A percentile compares a stretch with the other conserved stretches of the same genome.
phyloP scores from a whole-genome alignment of 1,284 basidiomycete genomes.

The Ceratobasidium sp. region DNA sequence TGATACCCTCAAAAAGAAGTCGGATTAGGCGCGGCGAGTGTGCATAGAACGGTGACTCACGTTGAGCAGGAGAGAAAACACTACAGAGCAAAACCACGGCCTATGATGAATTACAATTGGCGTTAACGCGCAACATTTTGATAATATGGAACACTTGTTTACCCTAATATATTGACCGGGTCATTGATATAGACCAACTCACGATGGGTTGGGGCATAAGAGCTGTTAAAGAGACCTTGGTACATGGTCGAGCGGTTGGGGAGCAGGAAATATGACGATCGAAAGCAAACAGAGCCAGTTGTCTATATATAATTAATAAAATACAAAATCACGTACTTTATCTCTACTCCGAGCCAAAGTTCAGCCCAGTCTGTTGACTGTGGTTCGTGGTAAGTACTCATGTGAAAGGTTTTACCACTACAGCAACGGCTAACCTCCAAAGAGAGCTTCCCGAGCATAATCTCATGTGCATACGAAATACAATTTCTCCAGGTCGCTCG shows the following conservation, averaged over 20 bases:
- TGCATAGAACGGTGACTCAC: background rate
- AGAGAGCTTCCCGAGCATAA: background rate
- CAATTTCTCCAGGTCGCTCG: background rate
- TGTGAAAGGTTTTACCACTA: background rate
- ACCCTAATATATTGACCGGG: slow-evolving; percentile 25
- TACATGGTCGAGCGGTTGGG: slow-evolving; percentile 4
- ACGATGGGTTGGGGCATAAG: background rate
- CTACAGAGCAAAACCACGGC: slow-evolving; percentile 14
- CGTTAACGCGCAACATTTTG: background rate
- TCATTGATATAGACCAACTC: slow-evolving; percentile 24
- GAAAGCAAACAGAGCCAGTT: too few species aligned
- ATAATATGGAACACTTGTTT: background rate
- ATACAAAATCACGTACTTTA: background rate
- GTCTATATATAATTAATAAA: background rate
- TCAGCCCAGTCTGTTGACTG: background rate
- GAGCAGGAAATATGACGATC: background rate
- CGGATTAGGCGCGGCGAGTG: background rate
- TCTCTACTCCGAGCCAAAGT: background rate
- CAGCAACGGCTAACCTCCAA: background rate
- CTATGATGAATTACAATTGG: background rate
- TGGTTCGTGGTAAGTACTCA: background rate
- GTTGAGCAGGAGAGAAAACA: slow-evolving; percentile 27
- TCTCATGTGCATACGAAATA: background rate
- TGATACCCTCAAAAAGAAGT: slow-evolving; percentile 5
- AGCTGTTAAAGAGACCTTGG: slow-evolving; percentile 23